Conservation (phyloP, 1,284 basidiomycete genomes). For the Ganoderma lucidum region DNA sequence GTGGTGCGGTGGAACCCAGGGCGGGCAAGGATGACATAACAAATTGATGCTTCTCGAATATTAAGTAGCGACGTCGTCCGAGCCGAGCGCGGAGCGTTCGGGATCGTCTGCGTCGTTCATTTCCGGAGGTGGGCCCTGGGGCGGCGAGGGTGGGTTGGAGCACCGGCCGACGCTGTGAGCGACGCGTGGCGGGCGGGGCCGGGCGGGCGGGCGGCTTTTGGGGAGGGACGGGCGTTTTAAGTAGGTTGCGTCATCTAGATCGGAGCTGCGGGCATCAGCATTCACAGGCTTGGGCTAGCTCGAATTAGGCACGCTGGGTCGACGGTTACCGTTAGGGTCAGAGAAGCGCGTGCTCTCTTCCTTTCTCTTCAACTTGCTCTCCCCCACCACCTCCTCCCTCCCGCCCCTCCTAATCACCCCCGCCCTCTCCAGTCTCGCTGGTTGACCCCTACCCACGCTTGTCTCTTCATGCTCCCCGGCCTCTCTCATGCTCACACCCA, state of each 20-base stretch:
- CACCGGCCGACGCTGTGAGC: constrained; percentile 20
- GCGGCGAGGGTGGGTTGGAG: constrained; percentile 5
- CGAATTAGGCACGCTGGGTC: constrained; percentile 44
- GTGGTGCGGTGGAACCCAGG: constrained; percentile 31
- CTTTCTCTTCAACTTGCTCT: constrained; percentile 47
- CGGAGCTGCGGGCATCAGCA: constrained; percentile 45
- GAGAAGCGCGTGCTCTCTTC: constrained; percentile 43
- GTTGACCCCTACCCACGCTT: constrained; percentile 44
- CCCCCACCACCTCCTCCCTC: constrained; percentile 41
- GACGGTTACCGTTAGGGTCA: constrained; percentile 43
- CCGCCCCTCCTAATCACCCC: constrained; percentile 34
- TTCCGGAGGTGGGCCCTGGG: neutral
- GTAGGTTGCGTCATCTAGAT: constrained; percentile 46
- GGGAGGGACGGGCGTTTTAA: constrained; percentile 36
- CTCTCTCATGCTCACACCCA: constrained; percentile 39
- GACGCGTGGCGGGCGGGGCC: constrained; percentile 18
- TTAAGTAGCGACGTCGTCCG: constrained; percentile 1
- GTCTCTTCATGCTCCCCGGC: constrained; percentile 48
- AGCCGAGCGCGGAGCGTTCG: neutral
- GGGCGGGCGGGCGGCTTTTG: constrained; percentile 30
- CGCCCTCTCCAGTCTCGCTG: constrained; percentile 46
- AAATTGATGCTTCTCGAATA: constrained; percentile 29
- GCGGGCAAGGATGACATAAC: constrained; percentile 30
- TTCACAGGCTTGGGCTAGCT: constrained; percentile 34
- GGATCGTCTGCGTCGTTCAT: neutral